A percentile compares a stretch with the other conserved stretches of the same genome.
Evolutionary conservation across 768 basidiomycete species (phyloP).

Genomic region (Suillus luteus): DNA sequence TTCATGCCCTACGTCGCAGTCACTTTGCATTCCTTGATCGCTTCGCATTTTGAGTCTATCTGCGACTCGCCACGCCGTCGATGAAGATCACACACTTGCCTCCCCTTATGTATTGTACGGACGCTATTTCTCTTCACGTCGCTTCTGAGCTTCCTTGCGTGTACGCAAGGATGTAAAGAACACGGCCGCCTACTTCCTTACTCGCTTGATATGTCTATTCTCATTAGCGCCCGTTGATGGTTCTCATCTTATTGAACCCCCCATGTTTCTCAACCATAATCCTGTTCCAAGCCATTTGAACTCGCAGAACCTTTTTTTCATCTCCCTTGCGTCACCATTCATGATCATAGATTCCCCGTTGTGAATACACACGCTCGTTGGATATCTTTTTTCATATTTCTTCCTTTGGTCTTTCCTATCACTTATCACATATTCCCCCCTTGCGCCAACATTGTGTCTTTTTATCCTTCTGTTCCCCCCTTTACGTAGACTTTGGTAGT

Average conservation of each 20-base stretch:
- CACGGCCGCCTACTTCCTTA: constrained; percentile 34
- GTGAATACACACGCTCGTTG: constrained; percentile 22
- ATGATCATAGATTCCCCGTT: constrained; percentile 18
- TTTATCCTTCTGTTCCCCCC: constrained; percentile 71
- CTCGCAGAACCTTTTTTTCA: constrained; percentile 12
- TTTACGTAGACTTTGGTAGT: constrained; percentile 34
- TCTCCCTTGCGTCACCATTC: constrained; percentile 18
- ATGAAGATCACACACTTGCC: constrained; percentile 38
- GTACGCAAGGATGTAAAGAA: constrained; percentile 19
- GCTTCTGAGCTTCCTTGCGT: constrained; percentile 18
- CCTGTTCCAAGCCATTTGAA: constrained; percentile 24
- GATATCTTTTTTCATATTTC: constrained; percentile 17
- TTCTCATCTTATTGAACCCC: constrained; percentile 26
- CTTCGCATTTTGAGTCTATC: constrained; percentile 22
- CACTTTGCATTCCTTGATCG: constrained; percentile 20
- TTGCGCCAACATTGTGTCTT: constrained; percentile 31
- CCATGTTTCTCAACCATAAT: constrained; percentile 26
- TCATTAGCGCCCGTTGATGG: constrained; percentile 38
- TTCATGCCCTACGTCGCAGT: constrained; percentile 15
- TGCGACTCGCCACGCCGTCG: constrained; percentile 27
- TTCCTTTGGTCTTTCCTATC: constrained; percentile 23
- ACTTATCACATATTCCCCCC: constrained; percentile 25
- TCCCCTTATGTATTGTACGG: constrained; percentile 57
- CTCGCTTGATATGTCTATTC: constrained; percentile 27
- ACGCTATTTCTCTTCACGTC: constrained; percentile 74